Percentiles rank a stretch among this genome's conserved stretches.
These are phyloP conservation scores for Lachnellula cervina DNA, from an alignment of 2,329 filamentous ascomycete genomes.

Conservation along the genomic window DNA sequence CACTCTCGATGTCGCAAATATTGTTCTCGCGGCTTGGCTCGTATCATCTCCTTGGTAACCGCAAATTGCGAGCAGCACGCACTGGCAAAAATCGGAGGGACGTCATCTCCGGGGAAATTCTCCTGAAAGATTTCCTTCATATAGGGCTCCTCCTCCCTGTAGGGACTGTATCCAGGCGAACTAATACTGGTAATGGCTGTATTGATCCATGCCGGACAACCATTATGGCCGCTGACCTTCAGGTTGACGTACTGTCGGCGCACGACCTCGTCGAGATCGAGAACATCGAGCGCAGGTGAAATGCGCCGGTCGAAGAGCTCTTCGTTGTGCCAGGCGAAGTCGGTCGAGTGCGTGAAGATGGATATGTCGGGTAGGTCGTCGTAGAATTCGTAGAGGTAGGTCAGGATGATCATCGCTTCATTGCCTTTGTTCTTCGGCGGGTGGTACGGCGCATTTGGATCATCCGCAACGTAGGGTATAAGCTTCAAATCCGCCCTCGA, in stretches of 20 bases:
- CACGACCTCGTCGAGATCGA: conserved; percentile 37
- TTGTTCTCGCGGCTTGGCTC: conserved; percentile 41
- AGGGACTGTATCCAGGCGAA: conserved; percentile 20
- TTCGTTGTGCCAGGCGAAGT: conserved; percentile 34
- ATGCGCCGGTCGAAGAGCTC: conserved; percentile 32
- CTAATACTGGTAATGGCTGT: conserved; percentile 26
- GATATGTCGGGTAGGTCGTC: conserved; percentile 51
- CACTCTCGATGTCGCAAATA: conserved; percentile 54
- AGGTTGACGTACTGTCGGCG: conserved; percentile 51
- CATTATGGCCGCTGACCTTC: conserved; percentile 49
- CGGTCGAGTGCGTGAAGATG: conserved; percentile 50
- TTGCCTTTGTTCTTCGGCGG: conserved; percentile 55
- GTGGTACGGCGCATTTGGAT: conserved; percentile 41
- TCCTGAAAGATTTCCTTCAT: conserved; percentile 8
- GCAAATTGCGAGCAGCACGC: conserved; percentile 63
- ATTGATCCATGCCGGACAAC: conserved; percentile 50
- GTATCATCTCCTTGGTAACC: conserved; percentile 49
- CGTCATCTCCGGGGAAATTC: conserved; percentile 7
- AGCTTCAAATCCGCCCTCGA: conserved; percentile 35
- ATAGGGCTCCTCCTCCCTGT: conserved; percentile 23
- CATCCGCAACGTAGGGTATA: conserved; percentile 45
- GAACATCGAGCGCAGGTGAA: conserved; percentile 30
- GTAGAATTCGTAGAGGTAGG: conserved; percentile 58
- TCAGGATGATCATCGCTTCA: conserved; percentile 58
- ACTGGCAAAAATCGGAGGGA: conserved; percentile 46